These are phyloP conservation scores for Pyrenochaeta sp. DNA, from an alignment of 2,329 filamentous ascomycete genomes.

Conservation along the genomic window DNA sequence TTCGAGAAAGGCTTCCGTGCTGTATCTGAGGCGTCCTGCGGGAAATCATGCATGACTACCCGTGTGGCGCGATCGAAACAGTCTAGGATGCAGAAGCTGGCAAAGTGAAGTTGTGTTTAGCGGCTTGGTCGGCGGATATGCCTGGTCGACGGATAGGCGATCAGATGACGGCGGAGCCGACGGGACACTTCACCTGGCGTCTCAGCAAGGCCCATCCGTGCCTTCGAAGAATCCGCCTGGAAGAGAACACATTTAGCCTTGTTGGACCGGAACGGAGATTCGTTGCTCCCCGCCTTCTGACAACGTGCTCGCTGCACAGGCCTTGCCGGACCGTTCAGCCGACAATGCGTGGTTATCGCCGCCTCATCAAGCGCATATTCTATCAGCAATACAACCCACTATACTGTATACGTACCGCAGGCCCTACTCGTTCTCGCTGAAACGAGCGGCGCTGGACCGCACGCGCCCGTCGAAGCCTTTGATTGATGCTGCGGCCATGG, in stretches of 20 bases:
- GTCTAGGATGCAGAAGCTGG: background rate
- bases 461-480: constrained; percentile 12
- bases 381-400: constrained; percentile 33
- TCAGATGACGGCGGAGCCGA: constrained; percentile 6
- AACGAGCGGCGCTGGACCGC: constrained; percentile 14
- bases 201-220: constrained; percentile 2
- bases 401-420: constrained; percentile 32
- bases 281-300: constrained; percentile 11
- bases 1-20: background rate
- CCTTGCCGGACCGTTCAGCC: constrained; percentile 38
- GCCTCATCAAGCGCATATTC: constrained; percentile 21
- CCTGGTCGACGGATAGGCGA: no score
- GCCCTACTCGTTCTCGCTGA: constrained; percentile 13
- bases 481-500: constrained; percentile 16
- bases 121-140: constrained; percentile 1
- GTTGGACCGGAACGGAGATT: constrained; percentile 22
- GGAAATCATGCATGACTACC: constrained; percentile 8
- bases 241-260: constrained; percentile 11
- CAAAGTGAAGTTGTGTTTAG: constrained; percentile 1
- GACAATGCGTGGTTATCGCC: constrained; percentile 20
- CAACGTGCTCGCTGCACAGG: constrained; percentile 14
- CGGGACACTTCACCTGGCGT: constrained; percentile 8
- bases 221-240: constrained; percentile 1
- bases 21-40: background rate
- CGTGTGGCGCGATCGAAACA: constrained; percentile 1